A percentile compares a stretch with the other conserved stretches of the same genome.
These are phyloP conservation scores for Sarcodon sp. DNA, from an alignment of 768 basidiomycete species.

Conservation along the genomic window DNA sequence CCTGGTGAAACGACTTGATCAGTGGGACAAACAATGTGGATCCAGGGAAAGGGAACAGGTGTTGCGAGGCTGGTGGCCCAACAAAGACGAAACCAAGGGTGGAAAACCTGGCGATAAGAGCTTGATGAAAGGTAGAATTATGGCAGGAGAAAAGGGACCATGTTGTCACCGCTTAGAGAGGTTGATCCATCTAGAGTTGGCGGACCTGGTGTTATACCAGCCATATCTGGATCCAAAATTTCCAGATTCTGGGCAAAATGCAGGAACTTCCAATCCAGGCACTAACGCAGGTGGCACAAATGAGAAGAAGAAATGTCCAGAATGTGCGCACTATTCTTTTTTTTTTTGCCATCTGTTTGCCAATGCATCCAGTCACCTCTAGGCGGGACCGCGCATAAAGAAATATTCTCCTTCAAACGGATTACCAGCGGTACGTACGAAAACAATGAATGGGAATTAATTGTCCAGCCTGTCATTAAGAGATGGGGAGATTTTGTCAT, in stretches of 20 bases:
- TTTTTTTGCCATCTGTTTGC: background rate
- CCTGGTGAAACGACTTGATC: constrained; percentile 55
- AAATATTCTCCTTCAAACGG: constrained; percentile 66
- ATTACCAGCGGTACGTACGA: constrained; percentile 37
- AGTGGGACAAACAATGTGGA: constrained; percentile 75
- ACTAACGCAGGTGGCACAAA: background rate
- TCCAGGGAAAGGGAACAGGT: constrained; percentile 51
- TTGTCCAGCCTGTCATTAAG: constrained; percentile 67
- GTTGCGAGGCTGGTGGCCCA: constrained; percentile 65
- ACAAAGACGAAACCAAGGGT: constrained; percentile 22
- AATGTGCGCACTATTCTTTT: constrained; percentile 23
- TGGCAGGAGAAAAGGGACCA: constrained; percentile 44
- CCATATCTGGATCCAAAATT: constrained; percentile 48
- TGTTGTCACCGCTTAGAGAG: constrained; percentile 69
- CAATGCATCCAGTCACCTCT: constrained; percentile 3
- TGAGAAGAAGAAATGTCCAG: constrained; percentile 21
- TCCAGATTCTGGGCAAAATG: constrained; percentile 14
- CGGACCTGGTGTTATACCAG: constrained; percentile 45
- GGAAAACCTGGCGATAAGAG: constrained; percentile 17
- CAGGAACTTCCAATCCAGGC: constrained; percentile 19
- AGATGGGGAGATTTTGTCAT: constrained; percentile 63
- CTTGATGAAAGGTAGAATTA: constrained; percentile 54
- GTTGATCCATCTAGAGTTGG: constrained; percentile 70
- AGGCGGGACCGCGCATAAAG: constrained; percentile 56
- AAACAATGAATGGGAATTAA: constrained; percentile 60